Evolutionary conservation across 1,284 basidiomycete species (phyloP).

Genomic region (Marasmius tenuissimus): DNA sequence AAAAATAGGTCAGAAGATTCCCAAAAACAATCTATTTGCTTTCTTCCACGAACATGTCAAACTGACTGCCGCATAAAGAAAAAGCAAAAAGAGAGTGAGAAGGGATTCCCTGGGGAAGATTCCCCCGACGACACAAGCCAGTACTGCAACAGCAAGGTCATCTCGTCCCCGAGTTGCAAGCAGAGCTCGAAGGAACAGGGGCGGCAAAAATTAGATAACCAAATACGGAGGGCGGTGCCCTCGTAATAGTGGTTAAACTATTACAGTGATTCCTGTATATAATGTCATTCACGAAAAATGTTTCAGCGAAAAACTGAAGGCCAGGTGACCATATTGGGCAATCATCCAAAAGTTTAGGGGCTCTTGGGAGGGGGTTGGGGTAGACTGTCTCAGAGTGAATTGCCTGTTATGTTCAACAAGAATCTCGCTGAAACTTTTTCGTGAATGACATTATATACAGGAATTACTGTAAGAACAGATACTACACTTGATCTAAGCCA

Average conservation of each 20-base stretch:
- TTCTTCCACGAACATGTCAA: not conserved
- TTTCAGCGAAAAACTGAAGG: no score
- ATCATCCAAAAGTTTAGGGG: no score
- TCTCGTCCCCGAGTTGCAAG: constrained; percentile 10
- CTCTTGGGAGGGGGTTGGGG: no score
- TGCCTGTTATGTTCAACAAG: no score
- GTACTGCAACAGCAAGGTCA: constrained; percentile 14
- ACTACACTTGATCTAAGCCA: constrained; percentile 98
- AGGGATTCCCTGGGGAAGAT: not conserved
- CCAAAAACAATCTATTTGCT: not conserved
- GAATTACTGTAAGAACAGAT: constrained; percentile 93
- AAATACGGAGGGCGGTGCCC: constrained; percentile 29
- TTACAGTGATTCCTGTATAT: no score
- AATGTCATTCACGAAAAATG: no score
- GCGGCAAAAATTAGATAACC: constrained; percentile 17
- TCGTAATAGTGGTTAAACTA: constrained; percentile 76
- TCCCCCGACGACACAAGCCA: constrained; percentile 12
- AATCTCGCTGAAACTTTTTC: no score
- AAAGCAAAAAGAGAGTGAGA: not conserved
- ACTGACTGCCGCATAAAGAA: not conserved
- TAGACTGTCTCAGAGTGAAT: no score
- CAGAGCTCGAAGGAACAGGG: not conserved
- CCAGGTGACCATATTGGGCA: no score
- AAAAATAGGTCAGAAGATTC: no score
- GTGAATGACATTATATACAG: no score